Percentiles rank a stretch among this genome's conserved stretches.
Evolutionary conservation across 768 basidiomycete genomes (phyloP).

Genomic region (Gyrodon lividus): DNA sequence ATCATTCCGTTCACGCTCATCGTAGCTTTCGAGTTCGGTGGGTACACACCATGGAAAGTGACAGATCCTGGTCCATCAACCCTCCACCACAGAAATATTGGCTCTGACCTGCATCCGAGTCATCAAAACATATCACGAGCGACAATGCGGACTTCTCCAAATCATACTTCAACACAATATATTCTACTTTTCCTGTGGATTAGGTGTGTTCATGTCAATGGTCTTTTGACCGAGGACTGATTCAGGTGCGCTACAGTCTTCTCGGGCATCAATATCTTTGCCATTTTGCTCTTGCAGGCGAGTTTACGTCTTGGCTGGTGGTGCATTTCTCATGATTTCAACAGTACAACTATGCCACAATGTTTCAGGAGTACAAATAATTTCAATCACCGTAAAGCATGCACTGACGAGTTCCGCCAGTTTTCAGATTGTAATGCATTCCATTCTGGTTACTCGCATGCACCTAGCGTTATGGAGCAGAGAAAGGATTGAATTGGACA

Average conservation of each 20-base stretch:
- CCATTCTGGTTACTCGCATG: conserved; percentile 6
- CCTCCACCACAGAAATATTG: background rate
- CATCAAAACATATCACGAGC: background rate
- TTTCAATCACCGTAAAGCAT: background rate
- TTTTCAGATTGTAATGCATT: conserved; percentile 3
- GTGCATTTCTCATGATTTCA: background rate
- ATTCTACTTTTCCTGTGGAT: conserved; percentile 5
- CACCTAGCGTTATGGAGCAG: conserved; percentile 1
- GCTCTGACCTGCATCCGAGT: conserved; percentile 3
- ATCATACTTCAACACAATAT: conserved; percentile 4
- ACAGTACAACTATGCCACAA: conserved; percentile 5
- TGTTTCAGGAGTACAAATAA: conserved; percentile 4
- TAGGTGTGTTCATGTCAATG: background rate
- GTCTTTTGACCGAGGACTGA: no score
- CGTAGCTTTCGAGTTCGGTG: conserved; percentile 4
- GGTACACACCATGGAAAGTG: background rate
- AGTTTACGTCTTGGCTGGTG: background rate
- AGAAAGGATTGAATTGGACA: background rate
- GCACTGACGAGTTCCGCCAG: background rate
- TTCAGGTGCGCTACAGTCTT: background rate
- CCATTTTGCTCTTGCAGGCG: conserved; percentile 2
- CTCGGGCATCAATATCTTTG: conserved; percentile 1
- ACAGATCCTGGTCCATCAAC: background rate
- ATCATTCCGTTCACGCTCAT: conserved; percentile 1
- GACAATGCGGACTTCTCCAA: background rate